These are phyloP conservation scores for Lichenothelia convexa DNA, from an alignment of 495 filamentous ascomycete genomes.

Conservation along the genomic window DNA sequence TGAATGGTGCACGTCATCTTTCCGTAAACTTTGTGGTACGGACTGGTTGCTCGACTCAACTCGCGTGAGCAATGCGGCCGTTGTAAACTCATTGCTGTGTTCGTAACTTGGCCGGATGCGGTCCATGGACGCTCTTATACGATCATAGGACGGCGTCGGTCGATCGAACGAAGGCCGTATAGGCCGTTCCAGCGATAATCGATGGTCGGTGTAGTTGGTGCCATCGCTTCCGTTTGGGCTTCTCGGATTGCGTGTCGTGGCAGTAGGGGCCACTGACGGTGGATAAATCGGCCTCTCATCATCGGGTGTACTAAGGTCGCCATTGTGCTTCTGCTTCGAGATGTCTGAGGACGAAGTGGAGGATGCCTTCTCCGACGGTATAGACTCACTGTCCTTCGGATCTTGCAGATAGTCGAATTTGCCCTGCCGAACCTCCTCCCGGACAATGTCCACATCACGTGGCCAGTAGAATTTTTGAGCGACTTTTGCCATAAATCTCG, in stretches of 20 bases:
- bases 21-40: too few species aligned
- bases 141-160: conserved; percentile 56
- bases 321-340: conserved; percentile 42
- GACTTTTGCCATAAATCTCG: conserved; percentile 67
- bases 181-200: conserved; percentile 42
- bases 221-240: conserved; percentile 88
- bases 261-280: conserved; percentile 58
- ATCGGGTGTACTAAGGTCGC: conserved; percentile 25
- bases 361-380: conserved; percentile 12
- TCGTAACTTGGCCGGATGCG: conserved; percentile 63
- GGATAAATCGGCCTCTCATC: conserved; percentile 82
- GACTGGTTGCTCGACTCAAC: conserved; percentile 46
- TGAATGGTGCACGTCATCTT: too few species aligned
- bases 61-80: conserved; percentile 61
- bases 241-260: conserved; percentile 61
- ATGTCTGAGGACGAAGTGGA: conserved; percentile 44
- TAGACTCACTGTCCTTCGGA: conserved; percentile 25
- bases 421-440: conserved; percentile 71
- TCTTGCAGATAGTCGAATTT: conserved; percentile 55
- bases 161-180: conserved; percentile 18
- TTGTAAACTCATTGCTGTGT: conserved; percentile 74
- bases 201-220: conserved; percentile 54
- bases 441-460: conserved; percentile 84
- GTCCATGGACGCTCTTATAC: conserved; percentile 59
- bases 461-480: conserved; percentile 88